Conservation (phyloP, 2,329 filamentous ascomycete species). For the Tolypocladium cylindrosporum region DNA sequence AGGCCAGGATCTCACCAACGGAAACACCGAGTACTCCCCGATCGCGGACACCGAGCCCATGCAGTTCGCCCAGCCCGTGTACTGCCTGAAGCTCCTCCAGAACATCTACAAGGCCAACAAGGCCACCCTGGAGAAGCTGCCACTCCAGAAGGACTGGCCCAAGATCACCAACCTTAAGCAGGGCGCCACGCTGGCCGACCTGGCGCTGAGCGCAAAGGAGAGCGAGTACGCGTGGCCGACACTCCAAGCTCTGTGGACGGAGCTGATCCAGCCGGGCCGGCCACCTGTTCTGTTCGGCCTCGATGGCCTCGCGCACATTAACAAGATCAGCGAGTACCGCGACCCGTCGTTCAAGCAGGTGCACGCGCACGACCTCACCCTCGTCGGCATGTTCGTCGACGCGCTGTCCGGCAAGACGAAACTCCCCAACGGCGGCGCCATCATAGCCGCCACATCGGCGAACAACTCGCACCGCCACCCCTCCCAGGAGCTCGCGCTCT, state of each 20-base stretch:
- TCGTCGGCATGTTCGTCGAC: conserved; percentile 66
- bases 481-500: conserved; percentile 59
- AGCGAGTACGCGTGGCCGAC: conserved; percentile 70
- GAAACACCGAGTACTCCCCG: conserved; percentile 69
- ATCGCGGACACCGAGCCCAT: conserved; percentile 47
- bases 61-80: conserved; percentile 69
- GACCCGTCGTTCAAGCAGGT: conserved; percentile 60
- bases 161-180: conserved; percentile 36
- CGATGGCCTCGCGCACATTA: conserved; percentile 74
- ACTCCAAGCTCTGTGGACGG: conserved; percentile 71
- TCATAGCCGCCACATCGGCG: conserved; percentile 64
- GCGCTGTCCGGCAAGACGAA: conserved; percentile 51
- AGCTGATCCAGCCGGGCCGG: conserved; percentile 50
- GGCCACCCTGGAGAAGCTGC: conserved; percentile 44
- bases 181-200: conserved; percentile 53
- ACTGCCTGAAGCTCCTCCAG: conserved; percentile 64
- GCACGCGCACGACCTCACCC: conserved; percentile 74
- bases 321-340: conserved; percentile 69
- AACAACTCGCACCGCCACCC: conserved; percentile 58
- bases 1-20: conserved; percentile 73
- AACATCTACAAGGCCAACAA: conserved; percentile 66
- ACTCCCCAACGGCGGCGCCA: conserved; percentile 64
- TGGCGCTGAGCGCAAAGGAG: conserved; percentile 64
- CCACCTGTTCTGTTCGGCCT: conserved; percentile 61
- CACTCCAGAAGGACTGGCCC: conserved; percentile 33